A percentile compares a stretch with the other conserved stretches of the same genome.
Conservation (phyloP, 1,284 basidiomycete genomes). For the Cutaneotrichosporon sp. region DNA sequence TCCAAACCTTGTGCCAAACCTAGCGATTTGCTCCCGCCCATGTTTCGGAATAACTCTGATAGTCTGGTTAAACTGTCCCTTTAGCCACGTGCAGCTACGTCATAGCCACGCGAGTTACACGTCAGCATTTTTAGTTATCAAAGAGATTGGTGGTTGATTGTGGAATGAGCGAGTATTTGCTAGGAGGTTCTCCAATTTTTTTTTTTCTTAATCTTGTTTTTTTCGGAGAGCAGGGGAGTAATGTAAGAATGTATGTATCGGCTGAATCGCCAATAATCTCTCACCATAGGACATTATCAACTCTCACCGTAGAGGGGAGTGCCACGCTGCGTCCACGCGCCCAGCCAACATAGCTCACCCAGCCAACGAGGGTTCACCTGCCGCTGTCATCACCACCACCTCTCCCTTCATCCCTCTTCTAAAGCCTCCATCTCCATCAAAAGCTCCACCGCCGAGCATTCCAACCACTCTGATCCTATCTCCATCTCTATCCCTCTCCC, state of each 20-base stretch:
- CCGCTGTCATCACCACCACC: background rate
- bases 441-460: slow-evolving; percentile 1
- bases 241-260: too few relatives aligned
- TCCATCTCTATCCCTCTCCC: background rate
- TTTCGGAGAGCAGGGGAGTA: too few relatives aligned
- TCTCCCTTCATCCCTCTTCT: background rate
- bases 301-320: too few relatives aligned
- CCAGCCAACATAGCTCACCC: background rate
- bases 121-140: background rate
- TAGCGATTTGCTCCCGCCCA: too few relatives aligned
- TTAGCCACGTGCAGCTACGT: background rate
- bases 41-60: background rate
- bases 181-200: background rate
- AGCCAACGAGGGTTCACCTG: background rate
- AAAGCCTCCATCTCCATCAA: background rate
- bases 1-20: too few relatives aligned
- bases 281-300: too few relatives aligned
- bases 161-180: background rate
- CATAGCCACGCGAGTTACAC: background rate
- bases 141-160: background rate
- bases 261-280: too few relatives aligned
- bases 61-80: background rate
- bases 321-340: too few relatives aligned
- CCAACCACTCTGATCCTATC: background rate
- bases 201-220: background rate